Base-by-base conservation (phyloP, 2,329 filamentous ascomycete genomes). In the Calonectria fujianensis region DNA sequence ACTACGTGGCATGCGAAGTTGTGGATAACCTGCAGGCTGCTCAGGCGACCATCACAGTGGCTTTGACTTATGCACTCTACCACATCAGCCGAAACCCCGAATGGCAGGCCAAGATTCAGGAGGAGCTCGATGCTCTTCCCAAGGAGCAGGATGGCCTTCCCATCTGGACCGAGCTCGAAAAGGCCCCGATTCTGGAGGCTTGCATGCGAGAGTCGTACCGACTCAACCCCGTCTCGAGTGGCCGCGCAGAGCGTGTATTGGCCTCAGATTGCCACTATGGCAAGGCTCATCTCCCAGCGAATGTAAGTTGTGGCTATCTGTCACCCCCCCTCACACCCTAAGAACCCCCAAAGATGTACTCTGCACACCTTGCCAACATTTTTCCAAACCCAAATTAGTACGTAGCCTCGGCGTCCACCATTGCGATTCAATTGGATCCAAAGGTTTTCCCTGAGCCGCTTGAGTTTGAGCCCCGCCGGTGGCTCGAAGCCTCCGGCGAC, bases 251-350 rank as follows among this genome's bases (percentile, higher is more conserved):
- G 48, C 64, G 64, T 8, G 64, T 67, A 4, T 54, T 67, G 32
- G 64, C 45, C 4, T 29, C 48, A 7, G 48, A 67, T 16, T 29
- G 32, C 31, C 50, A 52, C 18, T 67, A 67, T n/a, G 37, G 48
- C 64, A 51, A 67, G 11, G 29, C 54, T 27, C 50, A 54, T 52
- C 45, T 67, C 32, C 64, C 64, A 37, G n/a, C 31, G 50, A 67
- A 52, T 52, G 64, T 67, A 67, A 67, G 64, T 67, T 67, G 64
- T 67, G 64, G 64, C 48, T 67, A 27, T 52, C 50, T 67, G 48
- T 39, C 24, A 67, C 31, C 48, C 64, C 41, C 24, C 37, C 29
- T 54, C 41, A 37, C 31, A 27, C 45, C 57, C 57, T 39, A 63
- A 67, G 27, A 67, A 67, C 64, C 48, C 64, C 32, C 48, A 52